phyloP scores from a whole-genome alignment of 2,329 filamentous ascomycete genomes.

The Neurospora sp. region DNA sequence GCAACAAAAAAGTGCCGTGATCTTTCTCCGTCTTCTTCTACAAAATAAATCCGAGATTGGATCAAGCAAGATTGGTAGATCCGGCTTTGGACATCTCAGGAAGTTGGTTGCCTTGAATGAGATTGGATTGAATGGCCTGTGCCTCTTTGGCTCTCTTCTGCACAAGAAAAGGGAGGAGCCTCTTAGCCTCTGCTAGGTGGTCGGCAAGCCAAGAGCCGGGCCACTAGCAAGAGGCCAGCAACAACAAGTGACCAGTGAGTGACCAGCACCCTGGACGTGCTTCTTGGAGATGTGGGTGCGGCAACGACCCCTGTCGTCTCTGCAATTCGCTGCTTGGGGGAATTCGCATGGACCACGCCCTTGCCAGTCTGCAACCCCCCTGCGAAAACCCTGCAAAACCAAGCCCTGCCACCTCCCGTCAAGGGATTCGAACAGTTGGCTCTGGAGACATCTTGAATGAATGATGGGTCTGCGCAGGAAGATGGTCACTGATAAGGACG shows the following conservation, averaged over 20 bases:
- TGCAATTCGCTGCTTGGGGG: not conserved
- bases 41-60: not conserved
- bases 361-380: not conserved
- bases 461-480: not conserved
- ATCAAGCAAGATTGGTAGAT: not conserved
- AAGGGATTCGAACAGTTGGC: not conserved
- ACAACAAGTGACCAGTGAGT: not conserved
- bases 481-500: not conserved
- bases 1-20: not conserved
- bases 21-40: not conserved
- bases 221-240: not conserved
- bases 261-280: not conserved
- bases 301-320: not conserved
- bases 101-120: not conserved
- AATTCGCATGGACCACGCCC: not conserved
- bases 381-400: not conserved
- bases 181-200: not conserved
- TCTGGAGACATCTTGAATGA: not conserved
- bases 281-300: not conserved
- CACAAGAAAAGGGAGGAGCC: not conserved
- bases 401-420: not conserved
- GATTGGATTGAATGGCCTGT: not conserved
- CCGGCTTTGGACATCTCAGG: not conserved
- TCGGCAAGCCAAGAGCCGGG: not conserved
- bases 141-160: not conserved